These are phyloP conservation scores for Neoboletus brunneissimus DNA, from an alignment of 768 basidiomycete genomes.

Conservation along the genomic window DNA sequence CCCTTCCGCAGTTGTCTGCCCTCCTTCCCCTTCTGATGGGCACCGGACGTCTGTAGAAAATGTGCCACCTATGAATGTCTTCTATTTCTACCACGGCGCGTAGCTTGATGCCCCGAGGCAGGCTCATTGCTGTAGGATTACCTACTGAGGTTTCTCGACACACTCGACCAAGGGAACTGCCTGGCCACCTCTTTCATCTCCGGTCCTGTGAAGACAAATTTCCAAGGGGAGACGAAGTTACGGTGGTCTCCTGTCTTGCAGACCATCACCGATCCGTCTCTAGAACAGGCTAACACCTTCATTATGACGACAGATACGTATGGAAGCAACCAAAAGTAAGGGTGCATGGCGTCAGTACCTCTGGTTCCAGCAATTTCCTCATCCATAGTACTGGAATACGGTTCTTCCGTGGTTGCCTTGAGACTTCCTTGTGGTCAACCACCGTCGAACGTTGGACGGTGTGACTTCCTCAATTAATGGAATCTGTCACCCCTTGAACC, in stretches of 20 bases:
- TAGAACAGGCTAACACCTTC: conserved; percentile 6
- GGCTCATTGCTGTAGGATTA: conserved; percentile 6
- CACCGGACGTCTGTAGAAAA: conserved; percentile 6
- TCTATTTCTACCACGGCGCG: conserved; percentile 21
- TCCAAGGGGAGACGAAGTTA: conserved; percentile 11
- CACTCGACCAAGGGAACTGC: conserved; percentile 2
- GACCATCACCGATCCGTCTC: conserved; percentile 19
- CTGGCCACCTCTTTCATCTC: conserved; percentile 23
- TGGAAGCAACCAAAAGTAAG: conserved; percentile 10
- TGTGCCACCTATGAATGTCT: conserved; percentile 15
- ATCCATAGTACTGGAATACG: neutral
- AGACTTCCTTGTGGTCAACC: conserved; percentile 25
- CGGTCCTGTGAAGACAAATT: conserved; percentile 18
- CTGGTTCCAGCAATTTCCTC: conserved; percentile 12
- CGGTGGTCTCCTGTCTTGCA: conserved; percentile 13
- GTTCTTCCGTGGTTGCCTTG: conserved; percentile 23
- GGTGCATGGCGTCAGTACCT: conserved; percentile 10
- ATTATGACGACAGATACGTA: conserved; percentile 15
- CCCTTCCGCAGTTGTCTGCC: conserved; percentile 10
- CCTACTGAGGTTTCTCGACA: conserved; percentile 4
- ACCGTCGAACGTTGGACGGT: conserved; percentile 1
- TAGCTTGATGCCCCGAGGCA: conserved; percentile 22
- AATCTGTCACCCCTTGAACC: conserved; percentile 6
- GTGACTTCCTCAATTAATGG: conserved; percentile 24
- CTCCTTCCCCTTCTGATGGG: conserved; percentile 12